Base-by-base conservation (phyloP, 2,329 filamentous ascomycete species). In the Fragosphaeria purpurea region DNA sequence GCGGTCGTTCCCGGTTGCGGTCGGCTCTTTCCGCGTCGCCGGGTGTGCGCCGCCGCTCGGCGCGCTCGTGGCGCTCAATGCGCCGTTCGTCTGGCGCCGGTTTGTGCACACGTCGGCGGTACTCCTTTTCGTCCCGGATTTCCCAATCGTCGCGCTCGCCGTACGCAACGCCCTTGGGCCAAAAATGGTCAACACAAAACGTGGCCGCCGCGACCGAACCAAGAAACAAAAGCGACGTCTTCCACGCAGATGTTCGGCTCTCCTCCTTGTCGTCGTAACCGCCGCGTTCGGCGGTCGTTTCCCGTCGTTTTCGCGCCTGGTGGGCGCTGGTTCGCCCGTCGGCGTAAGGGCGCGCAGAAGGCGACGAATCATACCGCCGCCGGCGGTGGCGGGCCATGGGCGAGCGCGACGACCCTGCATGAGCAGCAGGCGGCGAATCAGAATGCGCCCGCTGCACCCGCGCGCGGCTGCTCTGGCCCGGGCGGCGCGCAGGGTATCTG, bases 161-260 rank as follows among this genome's bases (percentile, higher is more conserved):
- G 50, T 69, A 66, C 0, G 60, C 55, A 32, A 64, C 56, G 9
- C 66, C 67, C 51, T 65, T 66, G 47, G 67, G 67, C 67, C 65
- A 68, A 53, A 62, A 63, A 54, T 64, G 67, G 56, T 69, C 62
- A 2, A 64, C 65, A 5, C 62, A 62, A 30, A 65, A 57, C 0
- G 65, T 63, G 7, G 65, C 66, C 35, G 65, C 67, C 1, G 63
- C 66, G 40, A 70, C 59, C 22, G 63, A 61, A 30, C 67, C 67
- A 8, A 71, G 62, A 48, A 70, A 67, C 22, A 66, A 41, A 12
- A 69, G 57, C 7, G 67, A 65, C n/a, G 62, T 58, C 55, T 67
- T 67, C 48, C 65, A 52, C 12, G 43, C 45, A 1, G 52, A 41
- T 22, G 51, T 45, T 31, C 12, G 32, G 44, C 35, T 37, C 7